Evolutionary conservation across 2,329 filamentous ascomycete genomes (phyloP).

Genomic region (Aspergillus latus): DNA sequence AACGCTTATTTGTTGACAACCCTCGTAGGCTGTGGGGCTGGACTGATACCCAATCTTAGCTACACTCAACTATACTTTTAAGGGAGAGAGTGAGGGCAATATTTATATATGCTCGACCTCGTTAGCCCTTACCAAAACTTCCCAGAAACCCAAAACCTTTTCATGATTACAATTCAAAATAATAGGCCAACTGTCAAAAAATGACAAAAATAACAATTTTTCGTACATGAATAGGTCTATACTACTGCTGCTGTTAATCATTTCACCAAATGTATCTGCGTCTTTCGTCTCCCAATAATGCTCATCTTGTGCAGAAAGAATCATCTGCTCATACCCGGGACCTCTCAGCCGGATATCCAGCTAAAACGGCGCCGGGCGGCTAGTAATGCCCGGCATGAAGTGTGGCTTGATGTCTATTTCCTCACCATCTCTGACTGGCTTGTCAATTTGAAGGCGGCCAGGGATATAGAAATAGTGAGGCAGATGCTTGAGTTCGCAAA

Average conservation of each 20-base stretch:
- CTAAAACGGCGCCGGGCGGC: constrained; percentile 12
- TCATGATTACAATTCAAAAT: no score
- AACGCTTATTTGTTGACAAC: neutral
- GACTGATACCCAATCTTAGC: neutral
- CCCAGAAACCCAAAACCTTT: no score
- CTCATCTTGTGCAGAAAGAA: constrained; percentile 5
- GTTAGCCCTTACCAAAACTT: no score
- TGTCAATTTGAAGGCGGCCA: constrained; percentile 10
- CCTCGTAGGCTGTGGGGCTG: neutral
- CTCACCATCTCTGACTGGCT: constrained; percentile 1
- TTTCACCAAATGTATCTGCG: neutral
- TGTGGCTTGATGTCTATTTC: constrained; percentile 1
- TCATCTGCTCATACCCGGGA: constrained; percentile 5
- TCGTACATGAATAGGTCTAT: neutral
- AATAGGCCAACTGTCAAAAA: no score
- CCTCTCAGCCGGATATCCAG: constrained; percentile 4
- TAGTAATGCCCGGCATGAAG: constrained; percentile 8
- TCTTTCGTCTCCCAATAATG: constrained; percentile 1
- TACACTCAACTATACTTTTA: no score
- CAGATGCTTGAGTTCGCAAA: constrained; percentile 13
- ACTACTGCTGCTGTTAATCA: neutral
- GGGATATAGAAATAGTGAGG: constrained; percentile 5
- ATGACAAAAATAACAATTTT: no score
- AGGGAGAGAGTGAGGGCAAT: no score
- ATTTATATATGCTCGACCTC: no score